These are phyloP conservation scores for Leccinum variicolor DNA, from an alignment of 768 basidiomycete species.

Conservation along the genomic window DNA sequence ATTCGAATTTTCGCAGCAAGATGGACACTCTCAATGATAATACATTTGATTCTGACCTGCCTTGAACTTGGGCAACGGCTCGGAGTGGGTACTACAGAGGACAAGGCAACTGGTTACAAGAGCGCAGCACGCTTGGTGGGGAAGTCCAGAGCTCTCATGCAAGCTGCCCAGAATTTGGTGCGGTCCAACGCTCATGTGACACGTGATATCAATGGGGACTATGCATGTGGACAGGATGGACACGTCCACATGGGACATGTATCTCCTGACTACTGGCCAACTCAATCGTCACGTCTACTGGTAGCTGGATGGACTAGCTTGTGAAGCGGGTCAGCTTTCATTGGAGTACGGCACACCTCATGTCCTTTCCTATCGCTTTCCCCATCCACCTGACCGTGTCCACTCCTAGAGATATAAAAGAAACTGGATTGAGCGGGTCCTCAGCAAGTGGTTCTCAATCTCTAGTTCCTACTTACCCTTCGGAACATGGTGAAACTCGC, in stretches of 20 bases:
- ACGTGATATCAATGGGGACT: neutral
- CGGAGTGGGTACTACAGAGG: too few species aligned
- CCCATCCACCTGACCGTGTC: neutral
- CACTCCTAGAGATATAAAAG: constrained; percentile 16
- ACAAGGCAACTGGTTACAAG: too few species aligned
- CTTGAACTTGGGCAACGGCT: too few species aligned
- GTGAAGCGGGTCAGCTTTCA: neutral
- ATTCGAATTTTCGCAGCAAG: too few species aligned
- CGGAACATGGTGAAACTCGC: constrained; percentile 20
- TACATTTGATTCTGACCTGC: too few species aligned
- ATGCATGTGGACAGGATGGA: neutral
- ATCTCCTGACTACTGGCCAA: neutral
- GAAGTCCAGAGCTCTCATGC: too few species aligned
- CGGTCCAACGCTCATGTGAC: neutral
- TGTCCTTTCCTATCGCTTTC: neutral
- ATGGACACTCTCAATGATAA: too few species aligned
- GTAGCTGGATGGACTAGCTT: neutral
- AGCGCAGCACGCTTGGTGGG: too few species aligned
- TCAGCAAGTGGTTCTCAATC: neutral
- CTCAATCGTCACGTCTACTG: neutral
- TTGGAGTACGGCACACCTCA: too few species aligned
- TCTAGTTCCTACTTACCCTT: neutral
- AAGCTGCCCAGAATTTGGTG: too few species aligned
- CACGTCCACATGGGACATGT: neutral
- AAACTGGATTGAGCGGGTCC: neutral